Percentiles rank a stretch among this genome's conserved stretches.
These are phyloP conservation scores for Pyricularia grisea DNA, from an alignment of 2,329 filamentous ascomycete genomes.

Conservation along the genomic window DNA sequence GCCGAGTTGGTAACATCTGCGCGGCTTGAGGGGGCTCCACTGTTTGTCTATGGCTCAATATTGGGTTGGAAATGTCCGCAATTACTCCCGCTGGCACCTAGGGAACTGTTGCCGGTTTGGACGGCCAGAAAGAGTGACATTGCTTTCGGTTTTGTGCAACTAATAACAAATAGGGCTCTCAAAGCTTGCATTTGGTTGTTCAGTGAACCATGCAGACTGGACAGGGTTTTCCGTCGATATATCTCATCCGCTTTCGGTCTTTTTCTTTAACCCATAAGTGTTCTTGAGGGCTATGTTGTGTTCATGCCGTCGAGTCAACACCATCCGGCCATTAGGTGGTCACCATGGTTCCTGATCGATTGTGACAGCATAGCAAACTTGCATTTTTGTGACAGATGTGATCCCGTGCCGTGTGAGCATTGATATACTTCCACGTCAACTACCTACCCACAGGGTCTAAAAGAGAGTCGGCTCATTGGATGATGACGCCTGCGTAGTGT, in stretches of 20 bases:
- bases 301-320: neutral
- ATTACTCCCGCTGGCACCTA: neutral
- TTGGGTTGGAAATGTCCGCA: no score
- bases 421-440: neutral
- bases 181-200: neutral
- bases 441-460: neutral
- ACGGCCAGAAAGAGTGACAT: neutral
- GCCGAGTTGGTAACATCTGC: neutral
- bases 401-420: neutral
- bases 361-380: neutral
- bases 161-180: neutral
- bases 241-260: no score
- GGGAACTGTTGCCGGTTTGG: neutral
- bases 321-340: no score
- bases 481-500: neutral
- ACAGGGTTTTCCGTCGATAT: no score
- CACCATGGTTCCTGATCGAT: neutral
- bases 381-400: neutral
- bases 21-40: neutral
- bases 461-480: neutral
- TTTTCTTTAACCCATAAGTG: neutral
- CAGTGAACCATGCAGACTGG: neutral
- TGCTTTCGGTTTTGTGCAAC: neutral
- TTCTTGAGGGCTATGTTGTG: neutral
- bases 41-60: neutral